These are phyloP conservation scores for Aspergillus haitiensis DNA, from an alignment of 495 filamentous ascomycete species.

Conservation along the genomic window DNA sequence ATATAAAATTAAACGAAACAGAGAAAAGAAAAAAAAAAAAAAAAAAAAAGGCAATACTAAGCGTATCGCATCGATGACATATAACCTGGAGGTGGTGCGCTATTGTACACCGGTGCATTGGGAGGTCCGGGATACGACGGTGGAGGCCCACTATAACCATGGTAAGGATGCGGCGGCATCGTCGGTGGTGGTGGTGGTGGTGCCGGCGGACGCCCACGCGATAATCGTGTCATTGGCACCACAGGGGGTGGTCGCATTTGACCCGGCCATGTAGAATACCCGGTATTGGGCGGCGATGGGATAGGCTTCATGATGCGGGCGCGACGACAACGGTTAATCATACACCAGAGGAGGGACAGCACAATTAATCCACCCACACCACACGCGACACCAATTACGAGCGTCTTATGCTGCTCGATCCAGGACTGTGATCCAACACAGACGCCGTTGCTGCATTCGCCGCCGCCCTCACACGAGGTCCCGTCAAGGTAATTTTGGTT, in stretches of 20 bases:
- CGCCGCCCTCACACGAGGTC: conserved; percentile 80
- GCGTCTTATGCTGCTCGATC: conserved; percentile 67
- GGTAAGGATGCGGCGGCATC: conserved; percentile 18
- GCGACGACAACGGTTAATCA: conserved; percentile 55
- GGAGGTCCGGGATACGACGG: conserved; percentile 5
- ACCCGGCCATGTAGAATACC: conserved; percentile 17
- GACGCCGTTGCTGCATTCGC: conserved; percentile 70
- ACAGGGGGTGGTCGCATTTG: not conserved
- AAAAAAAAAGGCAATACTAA: conserved; percentile 5
- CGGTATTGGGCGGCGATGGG: conserved; percentile 28
- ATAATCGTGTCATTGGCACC: conserved; percentile 12
- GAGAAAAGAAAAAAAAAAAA: conserved; percentile 17
- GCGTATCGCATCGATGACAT: conserved; percentile 14
- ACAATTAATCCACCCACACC: conserved; percentile 69
- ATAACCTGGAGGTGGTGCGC: conserved; percentile 14
- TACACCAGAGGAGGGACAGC: conserved; percentile 60
- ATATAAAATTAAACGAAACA: conserved; percentile 3
- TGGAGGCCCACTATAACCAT: conserved; percentile 17
- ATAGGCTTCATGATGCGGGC: conserved; percentile 30
- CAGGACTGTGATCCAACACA: conserved; percentile 69
- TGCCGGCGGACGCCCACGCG: not conserved
- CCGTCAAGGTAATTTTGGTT: conserved; percentile 95
- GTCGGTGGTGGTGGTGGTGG: conserved; percentile 15
- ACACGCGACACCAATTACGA: conserved; percentile 71
- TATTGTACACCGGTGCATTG: not conserved